These are phyloP conservation scores for Gossypium laxum DNA, from an alignment of 441 rosid genomes.

Conservation along the genomic window DNA sequence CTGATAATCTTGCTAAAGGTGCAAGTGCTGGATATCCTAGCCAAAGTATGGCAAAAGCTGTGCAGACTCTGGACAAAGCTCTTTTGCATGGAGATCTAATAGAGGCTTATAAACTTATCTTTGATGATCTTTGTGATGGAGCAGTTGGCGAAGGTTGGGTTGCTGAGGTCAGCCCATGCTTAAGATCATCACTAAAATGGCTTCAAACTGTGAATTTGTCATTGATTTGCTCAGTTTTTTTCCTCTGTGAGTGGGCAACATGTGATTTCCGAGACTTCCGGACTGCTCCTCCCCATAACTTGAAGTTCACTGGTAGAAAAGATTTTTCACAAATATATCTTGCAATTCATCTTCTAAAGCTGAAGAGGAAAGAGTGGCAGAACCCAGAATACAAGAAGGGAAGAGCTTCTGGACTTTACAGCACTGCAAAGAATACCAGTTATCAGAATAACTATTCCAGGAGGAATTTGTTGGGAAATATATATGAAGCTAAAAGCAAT, in stretches of 20 bases:
- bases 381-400: conserved; percentile 32
- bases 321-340: conserved; percentile 76
- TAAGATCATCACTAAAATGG: conserved; percentile 83
- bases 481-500: conserved; percentile 24
- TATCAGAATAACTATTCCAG: conserved; percentile 26
- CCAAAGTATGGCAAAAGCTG: conserved; percentile 71
- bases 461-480: conserved; percentile 28
- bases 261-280: conserved; percentile 90
- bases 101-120: conserved; percentile 61
- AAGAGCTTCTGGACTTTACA: conserved; percentile 27
- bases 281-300: conserved; percentile 42
- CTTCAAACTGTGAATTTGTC: conserved; percentile 58
- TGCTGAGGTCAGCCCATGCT: conserved; percentile 71
- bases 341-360: conserved; percentile 69
- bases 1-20: conserved; percentile 69
- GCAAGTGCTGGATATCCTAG: conserved; percentile 62
- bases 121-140: conserved; percentile 70
- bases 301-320: conserved; percentile 74
- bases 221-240: conserved; percentile 65
- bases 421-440: conserved; percentile 27
- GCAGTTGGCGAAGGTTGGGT: conserved; percentile 78
- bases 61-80: conserved; percentile 83
- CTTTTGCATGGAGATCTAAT: conserved; percentile 65
- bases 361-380: conserved; percentile 55
- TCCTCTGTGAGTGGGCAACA: conserved; percentile 98